Evolutionary conservation across 1,139 yeast genomes (phyloP).

Genomic region (Williopsis jadinii): DNA sequence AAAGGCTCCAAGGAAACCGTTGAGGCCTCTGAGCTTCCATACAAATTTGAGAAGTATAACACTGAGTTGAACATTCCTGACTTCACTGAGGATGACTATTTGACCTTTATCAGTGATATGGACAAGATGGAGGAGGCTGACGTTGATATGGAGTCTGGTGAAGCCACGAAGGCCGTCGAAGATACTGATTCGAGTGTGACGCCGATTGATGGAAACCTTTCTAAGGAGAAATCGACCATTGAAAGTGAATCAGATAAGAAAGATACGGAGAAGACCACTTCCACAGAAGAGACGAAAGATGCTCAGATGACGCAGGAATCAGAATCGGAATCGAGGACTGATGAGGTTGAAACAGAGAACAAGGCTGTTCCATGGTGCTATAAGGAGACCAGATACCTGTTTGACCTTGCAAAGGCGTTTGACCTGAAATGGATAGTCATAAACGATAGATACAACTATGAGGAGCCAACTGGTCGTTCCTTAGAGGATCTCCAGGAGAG

Average conservation of each 20-base stretch:
- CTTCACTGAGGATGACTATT: conserved; percentile 62
- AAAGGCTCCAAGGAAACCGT: conserved; percentile 54
- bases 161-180: neutral
- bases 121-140: conserved; percentile 20
- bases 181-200: conserved; percentile 9
- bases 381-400: conserved; percentile 71
- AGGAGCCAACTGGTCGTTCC: conserved; percentile 21
- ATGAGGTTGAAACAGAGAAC: neutral
- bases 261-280: neutral
- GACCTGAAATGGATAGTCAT: conserved; percentile 88
- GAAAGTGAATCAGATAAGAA: conserved; percentile 1
- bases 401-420: conserved; percentile 61
- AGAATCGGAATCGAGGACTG: neutral
- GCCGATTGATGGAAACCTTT: conserved; percentile 5
- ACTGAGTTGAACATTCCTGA: conserved; percentile 63
- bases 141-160: conserved; percentile 24
- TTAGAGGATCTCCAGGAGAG: conserved; percentile 81
- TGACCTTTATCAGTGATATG: conserved; percentile 37
- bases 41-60: conserved; percentile 71
- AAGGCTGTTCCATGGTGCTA: conserved; percentile 49
- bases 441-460: conserved; percentile 59
- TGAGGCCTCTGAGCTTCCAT: conserved; percentile 43
- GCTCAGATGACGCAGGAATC: no score
- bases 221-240: conserved; percentile 1
- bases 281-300: neutral